Conservation (phyloP, 306 rosid species). For the Dalbergia cultrata region DNA sequence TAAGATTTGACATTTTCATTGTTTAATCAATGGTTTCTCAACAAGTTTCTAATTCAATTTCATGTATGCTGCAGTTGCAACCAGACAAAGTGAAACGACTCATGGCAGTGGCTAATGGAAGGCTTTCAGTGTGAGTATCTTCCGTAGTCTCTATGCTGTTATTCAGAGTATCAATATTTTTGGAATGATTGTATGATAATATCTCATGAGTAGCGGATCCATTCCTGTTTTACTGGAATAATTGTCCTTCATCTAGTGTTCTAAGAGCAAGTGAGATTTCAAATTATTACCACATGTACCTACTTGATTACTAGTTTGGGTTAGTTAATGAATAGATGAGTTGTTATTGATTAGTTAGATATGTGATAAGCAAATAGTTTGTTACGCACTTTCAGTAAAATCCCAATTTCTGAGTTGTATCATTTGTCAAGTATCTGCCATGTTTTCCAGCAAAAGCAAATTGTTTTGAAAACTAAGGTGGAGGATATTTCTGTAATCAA, state of each 20-base stretch:
- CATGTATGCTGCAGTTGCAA: slow-evolving; percentile 72
- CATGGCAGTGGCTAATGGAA: slow-evolving; percentile 73
- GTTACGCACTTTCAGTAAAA: neutral
- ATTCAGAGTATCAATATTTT: neutral
- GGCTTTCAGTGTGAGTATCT: slow-evolving; percentile 76
- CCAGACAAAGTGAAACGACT: slow-evolving; percentile 87
- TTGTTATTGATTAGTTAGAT: neutral
- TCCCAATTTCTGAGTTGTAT: neutral
- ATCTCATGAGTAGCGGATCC: slow-evolving; percentile 5
- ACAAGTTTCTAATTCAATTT: slow-evolving; percentile 37
- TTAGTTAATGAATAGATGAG: neutral
- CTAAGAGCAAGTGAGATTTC: neutral
- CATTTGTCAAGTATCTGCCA: neutral
- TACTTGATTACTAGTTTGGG: neutral
- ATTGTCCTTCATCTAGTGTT: slow-evolving; percentile 1
- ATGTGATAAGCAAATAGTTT: neutral
- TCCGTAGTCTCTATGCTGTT: slow-evolving; percentile 1
- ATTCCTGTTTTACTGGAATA: slow-evolving; percentile 12
- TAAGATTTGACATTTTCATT: slow-evolving; percentile 27
- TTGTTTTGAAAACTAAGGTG: slow-evolving; percentile 7
- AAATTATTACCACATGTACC: neutral
- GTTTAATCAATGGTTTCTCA: slow-evolving; percentile 1
- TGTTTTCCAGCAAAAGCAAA: neutral
- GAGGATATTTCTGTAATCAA: slow-evolving; percentile 9
- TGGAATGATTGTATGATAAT: neutral